phyloP scores from a whole-genome alignment of 805 yeast genomes.

The Saccharomycopsis malanga region DNA sequence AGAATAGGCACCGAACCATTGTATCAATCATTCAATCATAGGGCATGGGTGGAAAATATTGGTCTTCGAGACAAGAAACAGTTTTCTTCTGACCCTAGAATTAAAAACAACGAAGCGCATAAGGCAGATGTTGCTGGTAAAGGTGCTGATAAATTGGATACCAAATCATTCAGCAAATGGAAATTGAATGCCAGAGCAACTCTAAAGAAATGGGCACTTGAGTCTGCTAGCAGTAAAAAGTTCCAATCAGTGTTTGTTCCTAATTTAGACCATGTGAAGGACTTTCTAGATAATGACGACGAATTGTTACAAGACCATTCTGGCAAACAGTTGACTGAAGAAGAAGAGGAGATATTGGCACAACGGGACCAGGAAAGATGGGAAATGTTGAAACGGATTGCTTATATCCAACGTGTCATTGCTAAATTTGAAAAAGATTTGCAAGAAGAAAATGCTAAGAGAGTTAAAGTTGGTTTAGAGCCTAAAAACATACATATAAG shows the following conservation, averaged over 20 bases:
- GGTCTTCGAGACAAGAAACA: slow-evolving; percentile 83
- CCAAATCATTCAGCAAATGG: slow-evolving; percentile 38
- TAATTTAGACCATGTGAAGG: slow-evolving; percentile 46
- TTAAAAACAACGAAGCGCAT: slow-evolving; percentile 60
- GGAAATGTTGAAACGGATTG: slow-evolving; percentile 62
- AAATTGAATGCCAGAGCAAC: slow-evolving; percentile 49
- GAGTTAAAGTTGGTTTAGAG: slow-evolving; percentile 10
- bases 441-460: slow-evolving; percentile 26
- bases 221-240: slow-evolving; percentile 31
- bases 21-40: slow-evolving; percentile 65
- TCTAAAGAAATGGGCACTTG: slow-evolving; percentile 48
- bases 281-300: slow-evolving; percentile 43
- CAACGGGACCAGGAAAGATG: slow-evolving; percentile 53
- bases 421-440: slow-evolving; percentile 36
- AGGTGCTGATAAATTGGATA: slow-evolving; percentile 60
- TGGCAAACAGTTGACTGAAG: slow-evolving; percentile 27
- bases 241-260: slow-evolving; percentile 41
- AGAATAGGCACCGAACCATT: slow-evolving; percentile 4
- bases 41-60: slow-evolving; percentile 80
- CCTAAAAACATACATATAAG: slow-evolving; percentile 3
- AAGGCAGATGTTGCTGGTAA: slow-evolving; percentile 67
- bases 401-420: slow-evolving; percentile 62
- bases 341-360: slow-evolving; percentile 33
- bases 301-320: slow-evolving; percentile 28
- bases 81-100: slow-evolving; percentile 74